A percentile compares a stretch with the other conserved stretches of the same genome.
Evolutionary conservation across 768 basidiomycete species (phyloP).

Genomic region (Trametes sanguinea): DNA sequence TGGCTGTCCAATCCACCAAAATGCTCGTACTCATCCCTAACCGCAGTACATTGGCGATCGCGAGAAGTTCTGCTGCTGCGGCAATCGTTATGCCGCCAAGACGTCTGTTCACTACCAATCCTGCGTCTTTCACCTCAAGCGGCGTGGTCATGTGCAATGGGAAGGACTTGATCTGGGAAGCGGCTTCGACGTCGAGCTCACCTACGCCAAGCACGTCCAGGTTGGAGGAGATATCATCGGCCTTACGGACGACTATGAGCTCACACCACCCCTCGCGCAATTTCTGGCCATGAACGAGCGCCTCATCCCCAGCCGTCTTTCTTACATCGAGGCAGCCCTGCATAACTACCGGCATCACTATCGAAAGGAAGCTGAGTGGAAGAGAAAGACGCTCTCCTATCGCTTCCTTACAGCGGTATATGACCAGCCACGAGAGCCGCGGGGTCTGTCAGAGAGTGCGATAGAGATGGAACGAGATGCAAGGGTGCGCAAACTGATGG

Average conservation of each 20-base stretch:
- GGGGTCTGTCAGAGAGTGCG: constrained; percentile 45
- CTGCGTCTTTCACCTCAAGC: constrained; percentile 53
- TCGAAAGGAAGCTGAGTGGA: constrained; percentile 50
- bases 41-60: constrained; percentile 50
- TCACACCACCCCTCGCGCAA: constrained; percentile 61
- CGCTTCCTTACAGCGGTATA: constrained; percentile 63
- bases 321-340: constrained; percentile 49
- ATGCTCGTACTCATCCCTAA: neutral
- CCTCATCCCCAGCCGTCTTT: constrained; percentile 46
- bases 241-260: constrained; percentile 62
- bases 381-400: constrained; percentile 58
- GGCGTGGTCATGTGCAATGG: constrained; percentile 53
- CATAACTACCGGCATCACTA: constrained; percentile 53
- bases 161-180: constrained; percentile 60
- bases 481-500: constrained; percentile 55
- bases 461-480: constrained; percentile 53
- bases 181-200: constrained; percentile 64
- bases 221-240: constrained; percentile 58
- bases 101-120: constrained; percentile 47
- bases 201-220: constrained; percentile 53
- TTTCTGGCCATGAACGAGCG: constrained; percentile 61
- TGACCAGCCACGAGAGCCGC: constrained; percentile 51
- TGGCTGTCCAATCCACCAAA: neutral
- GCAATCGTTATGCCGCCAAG: constrained; percentile 53
- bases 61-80: constrained; percentile 45